Evolutionary conservation across 139 green algal species (phyloP).

Genomic region (Dunaliella primolecta): DNA sequence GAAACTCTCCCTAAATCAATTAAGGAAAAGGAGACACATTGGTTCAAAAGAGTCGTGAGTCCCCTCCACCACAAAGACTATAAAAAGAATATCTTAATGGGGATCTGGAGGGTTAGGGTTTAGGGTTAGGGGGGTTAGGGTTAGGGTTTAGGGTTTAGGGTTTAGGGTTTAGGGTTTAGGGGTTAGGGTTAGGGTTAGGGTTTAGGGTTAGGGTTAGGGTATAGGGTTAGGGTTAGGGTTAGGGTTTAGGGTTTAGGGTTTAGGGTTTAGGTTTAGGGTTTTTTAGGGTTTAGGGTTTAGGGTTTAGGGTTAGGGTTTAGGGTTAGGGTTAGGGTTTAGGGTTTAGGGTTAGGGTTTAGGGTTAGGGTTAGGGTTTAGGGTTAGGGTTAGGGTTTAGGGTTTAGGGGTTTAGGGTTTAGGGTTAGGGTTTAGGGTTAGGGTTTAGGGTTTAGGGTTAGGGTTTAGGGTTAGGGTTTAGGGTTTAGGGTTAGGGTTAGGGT

Average conservation of each 20-base stretch:
- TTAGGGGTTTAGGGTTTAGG: too few species aligned
- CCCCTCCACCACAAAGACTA: too few species aligned
- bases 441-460: not conserved
- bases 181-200: too few species aligned
- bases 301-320: not conserved
- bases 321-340: constrained; percentile 2
- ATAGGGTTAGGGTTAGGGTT: not conserved
- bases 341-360: constrained; percentile 3
- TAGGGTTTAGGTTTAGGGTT: not conserved
- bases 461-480: not conserved
- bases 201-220: constrained; percentile 1
- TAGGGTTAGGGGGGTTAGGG: too few species aligned
- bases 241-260: not conserved
- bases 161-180: too few species aligned
- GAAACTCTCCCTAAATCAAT: too few species aligned
- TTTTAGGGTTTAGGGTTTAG: not conserved
- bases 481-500: constrained; percentile 1
- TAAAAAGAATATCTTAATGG: too few species aligned
- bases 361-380: not conserved
- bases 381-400: too few species aligned
- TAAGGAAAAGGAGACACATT: too few species aligned
- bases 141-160: not conserved
- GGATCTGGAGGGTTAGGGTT: too few species aligned
- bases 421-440: not conserved
- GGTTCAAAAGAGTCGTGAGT: too few species aligned